Evolutionary conservation across 306 rosid species (phyloP).

Genomic region (Pueraria montana): DNA sequence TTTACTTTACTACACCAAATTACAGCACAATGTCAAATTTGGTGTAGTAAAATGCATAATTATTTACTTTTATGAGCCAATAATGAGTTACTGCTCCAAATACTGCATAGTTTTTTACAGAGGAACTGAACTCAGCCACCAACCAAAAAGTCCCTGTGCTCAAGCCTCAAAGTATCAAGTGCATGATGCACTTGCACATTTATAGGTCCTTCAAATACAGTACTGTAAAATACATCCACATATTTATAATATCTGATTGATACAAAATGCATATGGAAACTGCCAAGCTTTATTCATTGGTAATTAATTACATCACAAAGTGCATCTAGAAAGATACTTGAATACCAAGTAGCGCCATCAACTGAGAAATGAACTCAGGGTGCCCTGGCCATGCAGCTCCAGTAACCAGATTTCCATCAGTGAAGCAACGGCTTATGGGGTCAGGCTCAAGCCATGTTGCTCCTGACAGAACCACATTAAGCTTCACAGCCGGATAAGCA

Average conservation of each 20-base stretch:
- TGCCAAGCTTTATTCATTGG: background rate
- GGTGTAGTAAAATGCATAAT: background rate
- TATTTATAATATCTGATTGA: conserved; percentile 35
- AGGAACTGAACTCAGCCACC: no score
- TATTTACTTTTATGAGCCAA: no score
- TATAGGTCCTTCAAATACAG: conserved; percentile 36
- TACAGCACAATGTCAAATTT: background rate
- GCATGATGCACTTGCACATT: conserved; percentile 24
- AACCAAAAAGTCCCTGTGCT: background rate
- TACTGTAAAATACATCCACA: conserved; percentile 11
- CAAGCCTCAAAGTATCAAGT: conserved; percentile 2
- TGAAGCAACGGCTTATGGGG: conserved; percentile 84
- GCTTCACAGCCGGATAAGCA: conserved; percentile 88
- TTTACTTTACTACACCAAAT: background rate
- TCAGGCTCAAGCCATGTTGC: conserved; percentile 90
- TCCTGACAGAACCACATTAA: conserved; percentile 73
- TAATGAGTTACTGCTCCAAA: no score
- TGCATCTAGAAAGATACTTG: conserved; percentile 61
- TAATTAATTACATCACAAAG: conserved; percentile 1
- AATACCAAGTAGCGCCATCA: conserved; percentile 75
- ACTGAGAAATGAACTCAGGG: conserved; percentile 87
- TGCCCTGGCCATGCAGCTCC: conserved; percentile 95
- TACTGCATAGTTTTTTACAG: no score
- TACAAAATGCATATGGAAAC: background rate
- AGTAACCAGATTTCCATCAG: conserved; percentile 83